These are phyloP conservation scores for Jatropha curcas DNA, from an alignment of 345 rosid genomes.

Conservation along the genomic window DNA sequence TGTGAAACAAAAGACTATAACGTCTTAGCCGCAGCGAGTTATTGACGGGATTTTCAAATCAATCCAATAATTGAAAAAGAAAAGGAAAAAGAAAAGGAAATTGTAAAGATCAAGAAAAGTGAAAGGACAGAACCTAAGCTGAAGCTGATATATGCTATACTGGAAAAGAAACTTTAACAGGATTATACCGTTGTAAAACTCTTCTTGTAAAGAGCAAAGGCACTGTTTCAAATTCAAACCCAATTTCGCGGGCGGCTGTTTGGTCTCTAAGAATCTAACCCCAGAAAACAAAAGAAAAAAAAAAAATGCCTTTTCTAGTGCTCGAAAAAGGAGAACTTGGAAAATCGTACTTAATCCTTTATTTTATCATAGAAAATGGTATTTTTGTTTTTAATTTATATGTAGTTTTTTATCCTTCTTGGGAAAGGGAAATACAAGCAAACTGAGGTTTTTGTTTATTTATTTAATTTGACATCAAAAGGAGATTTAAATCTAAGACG, in stretches of 20 bases:
- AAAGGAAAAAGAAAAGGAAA: too few species aligned
- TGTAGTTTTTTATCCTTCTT: too few species aligned
- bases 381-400: too few species aligned
- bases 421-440: too few species aligned
- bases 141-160: neutral
- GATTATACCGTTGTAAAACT: slow-evolving; percentile 23
- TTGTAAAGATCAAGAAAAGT: neutral
- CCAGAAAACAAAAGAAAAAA: neutral
- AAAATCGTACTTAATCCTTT: too few species aligned
- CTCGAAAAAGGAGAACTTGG: neutral
- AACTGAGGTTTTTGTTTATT: too few species aligned
- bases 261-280: neutral
- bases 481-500: too few species aligned
- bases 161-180: slow-evolving; percentile 16
- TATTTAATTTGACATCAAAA: too few species aligned
- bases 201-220: neutral
- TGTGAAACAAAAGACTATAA: too few species aligned
- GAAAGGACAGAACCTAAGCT: neutral
- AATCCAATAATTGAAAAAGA: neutral
- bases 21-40: too few species aligned
- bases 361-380: too few species aligned
- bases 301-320: neutral
- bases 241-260: slow-evolving; percentile 4
- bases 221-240: slow-evolving; percentile 38
- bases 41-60: too few species aligned